Conservation (phyloP, 108 stramenopile species). For the Cyclotella cryptica region DNA sequence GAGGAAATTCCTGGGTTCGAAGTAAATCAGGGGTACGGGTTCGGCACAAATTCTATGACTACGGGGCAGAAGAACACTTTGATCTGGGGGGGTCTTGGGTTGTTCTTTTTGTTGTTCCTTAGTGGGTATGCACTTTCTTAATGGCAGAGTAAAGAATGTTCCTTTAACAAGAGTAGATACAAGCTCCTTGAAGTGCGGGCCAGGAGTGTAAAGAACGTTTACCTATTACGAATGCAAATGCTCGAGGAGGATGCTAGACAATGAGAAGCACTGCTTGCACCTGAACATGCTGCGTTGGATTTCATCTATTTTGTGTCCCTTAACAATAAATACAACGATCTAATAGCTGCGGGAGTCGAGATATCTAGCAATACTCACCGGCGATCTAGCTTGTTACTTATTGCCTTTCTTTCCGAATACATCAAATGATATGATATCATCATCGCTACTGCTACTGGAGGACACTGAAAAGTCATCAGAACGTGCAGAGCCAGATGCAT, state of each 20-base stretch:
- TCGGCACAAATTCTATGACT: slow-evolving; percentile 91
- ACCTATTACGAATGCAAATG: no score
- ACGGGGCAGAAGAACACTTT: slow-evolving; percentile 86
- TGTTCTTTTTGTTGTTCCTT: slow-evolving; percentile 88
- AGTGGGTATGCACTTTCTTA: slow-evolving; percentile 79
- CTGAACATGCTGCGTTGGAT: no score
- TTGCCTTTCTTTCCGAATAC: slow-evolving; percentile 35
- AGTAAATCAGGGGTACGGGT: slow-evolving; percentile 94
- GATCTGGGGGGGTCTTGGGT: slow-evolving; percentile 89
- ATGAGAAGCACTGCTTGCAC: no score
- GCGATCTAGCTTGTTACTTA: background rate
- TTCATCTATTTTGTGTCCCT: no score
- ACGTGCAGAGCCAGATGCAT: background rate
- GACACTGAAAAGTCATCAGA: slow-evolving; percentile 14
- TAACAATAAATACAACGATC: no score
- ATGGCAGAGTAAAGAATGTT: background rate
- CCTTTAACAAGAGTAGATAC: background rate
- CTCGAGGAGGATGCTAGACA: no score
- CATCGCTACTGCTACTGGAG: slow-evolving; percentile 35
- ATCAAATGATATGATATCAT: slow-evolving; percentile 40
- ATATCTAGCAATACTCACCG: no score
- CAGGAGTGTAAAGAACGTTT: background rate
- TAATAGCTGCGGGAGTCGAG: no score
- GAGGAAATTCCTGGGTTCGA: slow-evolving; percentile 95
- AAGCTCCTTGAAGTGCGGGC: background rate